Evolutionary conservation across 2,329 filamentous ascomycete species (phyloP), one percentile per base, ranked within the genome.

Genomic region (Aspergillus novofumigatus): DNA sequence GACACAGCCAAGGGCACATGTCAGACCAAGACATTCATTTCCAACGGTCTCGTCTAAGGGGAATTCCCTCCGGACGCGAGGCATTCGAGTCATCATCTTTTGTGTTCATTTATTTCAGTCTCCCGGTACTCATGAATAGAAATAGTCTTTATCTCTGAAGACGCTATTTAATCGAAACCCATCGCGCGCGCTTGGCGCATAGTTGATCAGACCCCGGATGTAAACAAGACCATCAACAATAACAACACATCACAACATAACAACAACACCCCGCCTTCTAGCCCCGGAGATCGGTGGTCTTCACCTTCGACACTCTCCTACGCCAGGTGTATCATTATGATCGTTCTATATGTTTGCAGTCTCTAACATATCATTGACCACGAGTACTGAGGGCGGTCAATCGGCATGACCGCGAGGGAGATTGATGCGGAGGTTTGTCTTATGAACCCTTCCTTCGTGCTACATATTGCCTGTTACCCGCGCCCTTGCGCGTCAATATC

Each of bases 131-230:
- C 14, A 17, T 17, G 32, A 7, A 38, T 38, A 38, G 6, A 7
- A 6, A 17, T 38, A 14, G 14, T 38, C 14, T 38, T 17, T 17
- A 6, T 38, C 32, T 38, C 32, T 38, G 32, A 38, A 38, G 32
- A 17, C 32, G 32, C 32, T 38, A 38, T 38, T 38, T 38, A 35
- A 35, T 35, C 32, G 32, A 35, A 35, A 17, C 32, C 32, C 32
- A 7, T 38, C 32, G 32, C 51, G 59, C 55, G 45, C 17, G 45
- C 54, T 53, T 53, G 51, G 44, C 47, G 26, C 38, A 53, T 53
- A 49, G 48, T 54, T 54, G 38, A 29, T 32, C 44, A 49, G 6
- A 35, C 5, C n/a, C 8, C 42, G n/a, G 3, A 45, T 45, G 42
- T 25, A 47, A 47, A 47, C 20, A 47, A 17, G 21, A 47, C 20